Percentiles rank a stretch among this genome's conserved stretches.
These are phyloP conservation scores for Erythrobasidium hasegawianum DNA, from an alignment of 1,284 basidiomycete genomes.

Conservation along the genomic window DNA sequence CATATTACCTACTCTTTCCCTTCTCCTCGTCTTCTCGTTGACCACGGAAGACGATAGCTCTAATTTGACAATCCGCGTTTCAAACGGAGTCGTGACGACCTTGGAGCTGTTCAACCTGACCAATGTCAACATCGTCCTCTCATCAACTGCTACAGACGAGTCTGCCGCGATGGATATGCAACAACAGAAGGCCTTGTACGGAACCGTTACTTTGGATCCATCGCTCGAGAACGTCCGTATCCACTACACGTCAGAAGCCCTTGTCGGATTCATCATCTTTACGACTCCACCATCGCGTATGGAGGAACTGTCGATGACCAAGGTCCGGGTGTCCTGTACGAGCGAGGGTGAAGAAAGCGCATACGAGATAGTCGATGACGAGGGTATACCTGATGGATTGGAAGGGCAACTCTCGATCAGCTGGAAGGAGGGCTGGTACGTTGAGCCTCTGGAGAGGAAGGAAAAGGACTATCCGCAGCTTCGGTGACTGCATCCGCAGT, in stretches of 20 bases:
- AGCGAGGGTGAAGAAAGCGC: background rate
- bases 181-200: slow-evolving; percentile 6
- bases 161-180: no score
- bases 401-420: slow-evolving; percentile 4
- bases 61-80: slow-evolving; percentile 8
- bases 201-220: slow-evolving; percentile 27
- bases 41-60: slow-evolving; percentile 12
- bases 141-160: background rate
- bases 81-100: slow-evolving; percentile 20
- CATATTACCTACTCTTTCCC: background rate
- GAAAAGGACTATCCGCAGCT: slow-evolving; percentile 29
- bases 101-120: slow-evolving; percentile 20
- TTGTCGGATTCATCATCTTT: slow-evolving; percentile 11
- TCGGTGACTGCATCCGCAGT: background rate
- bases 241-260: background rate
- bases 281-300: background rate
- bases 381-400: slow-evolving; percentile 3
- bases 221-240: slow-evolving; percentile 10
- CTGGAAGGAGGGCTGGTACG: slow-evolving; percentile 14
- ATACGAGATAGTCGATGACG: background rate
- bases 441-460: background rate
- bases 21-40: background rate
- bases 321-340: background rate
- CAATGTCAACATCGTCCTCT: slow-evolving; percentile 2
- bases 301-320: background rate